phyloP scores from a whole-genome alignment of 202 grass and related monocot species.

The Bolboschoenoplectus hybrid region DNA sequence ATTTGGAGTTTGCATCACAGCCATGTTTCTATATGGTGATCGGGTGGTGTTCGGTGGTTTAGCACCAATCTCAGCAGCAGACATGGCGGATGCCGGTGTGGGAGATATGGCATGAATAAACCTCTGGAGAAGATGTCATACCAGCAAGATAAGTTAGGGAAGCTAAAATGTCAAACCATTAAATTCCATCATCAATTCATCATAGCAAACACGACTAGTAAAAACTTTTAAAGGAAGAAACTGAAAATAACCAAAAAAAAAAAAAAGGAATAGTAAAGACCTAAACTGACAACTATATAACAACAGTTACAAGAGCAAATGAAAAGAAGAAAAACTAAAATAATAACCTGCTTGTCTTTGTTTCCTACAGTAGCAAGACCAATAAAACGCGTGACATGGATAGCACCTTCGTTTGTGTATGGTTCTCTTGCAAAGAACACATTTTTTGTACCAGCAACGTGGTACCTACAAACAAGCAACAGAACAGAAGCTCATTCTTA shows the following conservation, averaged over 20 bases:
- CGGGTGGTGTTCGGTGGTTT: slow-evolving; percentile 73
- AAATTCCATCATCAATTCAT: not conserved
- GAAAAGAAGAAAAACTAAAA: slow-evolving; percentile 24
- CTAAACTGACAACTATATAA: not conserved
- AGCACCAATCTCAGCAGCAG: slow-evolving; percentile 63
- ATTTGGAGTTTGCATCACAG: slow-evolving; percentile 33
- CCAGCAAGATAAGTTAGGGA: slow-evolving; percentile 31
- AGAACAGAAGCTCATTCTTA: slow-evolving; percentile 6
- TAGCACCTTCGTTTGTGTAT: slow-evolving; percentile 65
- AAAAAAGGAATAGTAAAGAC: not conserved
- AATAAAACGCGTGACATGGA: slow-evolving; percentile 86
- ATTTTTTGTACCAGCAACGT: slow-evolving; percentile 87
- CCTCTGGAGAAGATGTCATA: slow-evolving; percentile 61
- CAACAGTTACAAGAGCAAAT: slow-evolving; percentile 3
- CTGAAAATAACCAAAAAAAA: not conserved
- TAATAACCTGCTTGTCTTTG: slow-evolving; percentile 88
- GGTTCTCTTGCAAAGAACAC: slow-evolving; percentile 83
- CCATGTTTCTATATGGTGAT: slow-evolving; percentile 64
- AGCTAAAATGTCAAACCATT: slow-evolving; percentile 46
- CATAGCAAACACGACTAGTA: slow-evolving; percentile 3
- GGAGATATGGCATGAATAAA: slow-evolving; percentile 99
- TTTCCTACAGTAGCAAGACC: slow-evolving; percentile 91
- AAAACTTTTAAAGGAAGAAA: not conserved
- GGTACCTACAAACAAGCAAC: slow-evolving; percentile 63
- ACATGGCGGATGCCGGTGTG: slow-evolving; percentile 91